Evolutionary conservation across 192 early-diverging fungal genomes (phyloP).

Genomic region (Rhizophagus clarus): DNA sequence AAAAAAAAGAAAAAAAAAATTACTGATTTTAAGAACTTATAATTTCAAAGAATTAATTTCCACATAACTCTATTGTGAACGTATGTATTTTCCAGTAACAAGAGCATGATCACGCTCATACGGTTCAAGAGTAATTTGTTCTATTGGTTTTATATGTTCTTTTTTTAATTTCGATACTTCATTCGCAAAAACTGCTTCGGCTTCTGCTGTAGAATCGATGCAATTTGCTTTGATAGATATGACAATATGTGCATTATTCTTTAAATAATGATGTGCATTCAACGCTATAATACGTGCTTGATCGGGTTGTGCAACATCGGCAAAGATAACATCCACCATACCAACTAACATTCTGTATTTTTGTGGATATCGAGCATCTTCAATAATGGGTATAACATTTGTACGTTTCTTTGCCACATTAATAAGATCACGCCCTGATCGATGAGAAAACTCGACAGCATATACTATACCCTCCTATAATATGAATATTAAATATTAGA

Average conservation of each 20-base stretch:
- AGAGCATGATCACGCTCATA: slow-evolving; percentile 99
- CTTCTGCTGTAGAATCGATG: slow-evolving; percentile 99
- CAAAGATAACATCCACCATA: slow-evolving; percentile 99
- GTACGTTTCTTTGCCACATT: slow-evolving; percentile 99
- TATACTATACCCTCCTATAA: slow-evolving; percentile 89
- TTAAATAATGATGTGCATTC: slow-evolving; percentile 97
- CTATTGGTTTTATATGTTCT: slow-evolving; percentile 88
- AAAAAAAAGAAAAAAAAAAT: no score
- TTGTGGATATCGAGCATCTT: slow-evolving; percentile 99
- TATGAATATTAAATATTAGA: slow-evolving; percentile 3
- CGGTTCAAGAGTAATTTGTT: slow-evolving; percentile 96
- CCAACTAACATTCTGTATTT: slow-evolving; percentile 99
- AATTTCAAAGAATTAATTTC: no score
- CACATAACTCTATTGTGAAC: slow-evolving; percentile 54
- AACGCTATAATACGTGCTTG: slow-evolving; percentile 99
- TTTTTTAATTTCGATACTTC: slow-evolving; percentile 96
- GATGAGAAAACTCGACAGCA: slow-evolving; percentile 99
- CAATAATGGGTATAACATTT: slow-evolving; percentile 99
- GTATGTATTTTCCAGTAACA: slow-evolving; percentile 87
- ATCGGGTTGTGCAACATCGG: slow-evolving; percentile 99
- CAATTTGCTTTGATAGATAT: slow-evolving; percentile 99
- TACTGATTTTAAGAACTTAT: no score
- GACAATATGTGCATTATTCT: slow-evolving; percentile 95
- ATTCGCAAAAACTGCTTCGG: slow-evolving; percentile 92
- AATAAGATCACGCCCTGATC: slow-evolving; percentile 97